phyloP scores from a whole-genome alignment of 202 grass and related monocot species.

The Panicum hallii region DNA sequence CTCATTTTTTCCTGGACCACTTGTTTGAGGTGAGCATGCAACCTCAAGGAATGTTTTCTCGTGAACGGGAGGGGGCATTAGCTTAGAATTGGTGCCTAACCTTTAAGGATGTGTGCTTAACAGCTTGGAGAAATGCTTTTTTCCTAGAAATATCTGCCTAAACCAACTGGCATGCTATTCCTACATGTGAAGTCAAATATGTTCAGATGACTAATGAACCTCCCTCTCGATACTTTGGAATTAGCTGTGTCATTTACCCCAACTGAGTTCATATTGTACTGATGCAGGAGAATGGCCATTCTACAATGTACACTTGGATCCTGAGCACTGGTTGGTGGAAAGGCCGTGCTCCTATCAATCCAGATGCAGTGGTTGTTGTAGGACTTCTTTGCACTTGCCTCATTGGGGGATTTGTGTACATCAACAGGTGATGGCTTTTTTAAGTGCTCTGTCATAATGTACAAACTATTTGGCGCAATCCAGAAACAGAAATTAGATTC shows the following conservation, averaged over 20 bases:
- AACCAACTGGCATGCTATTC: background rate
- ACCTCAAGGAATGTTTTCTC: background rate
- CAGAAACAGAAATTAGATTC: background rate
- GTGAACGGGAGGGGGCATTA: background rate
- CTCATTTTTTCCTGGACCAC: conserved; percentile 97
- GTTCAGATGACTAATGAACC: background rate
- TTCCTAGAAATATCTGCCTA: background rate
- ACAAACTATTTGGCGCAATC: conserved; percentile 13
- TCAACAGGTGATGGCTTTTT: conserved; percentile 69
- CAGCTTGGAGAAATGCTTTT: background rate
- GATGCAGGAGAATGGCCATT: conserved; percentile 84
- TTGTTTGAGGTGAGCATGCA: conserved; percentile 77
- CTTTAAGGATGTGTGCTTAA: conserved; percentile 9
- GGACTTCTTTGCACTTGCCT: conserved; percentile 76
- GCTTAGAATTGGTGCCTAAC: background rate
- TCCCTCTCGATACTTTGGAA: no score
- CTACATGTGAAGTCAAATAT: background rate
- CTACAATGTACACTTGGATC: conserved; percentile 80
- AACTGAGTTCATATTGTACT: conserved; percentile 2
- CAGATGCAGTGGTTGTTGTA: conserved; percentile 74
- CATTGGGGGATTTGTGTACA: conserved; percentile 69
- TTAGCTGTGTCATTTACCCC: background rate
- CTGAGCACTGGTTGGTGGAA: conserved; percentile 94
- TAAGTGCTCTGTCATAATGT: background rate
- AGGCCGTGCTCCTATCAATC: conserved; percentile 74